These are phyloP conservation scores for Sporothrix dimorphospora DNA, from an alignment of 2,329 filamentous ascomycete genomes.

Conservation along the genomic window DNA sequence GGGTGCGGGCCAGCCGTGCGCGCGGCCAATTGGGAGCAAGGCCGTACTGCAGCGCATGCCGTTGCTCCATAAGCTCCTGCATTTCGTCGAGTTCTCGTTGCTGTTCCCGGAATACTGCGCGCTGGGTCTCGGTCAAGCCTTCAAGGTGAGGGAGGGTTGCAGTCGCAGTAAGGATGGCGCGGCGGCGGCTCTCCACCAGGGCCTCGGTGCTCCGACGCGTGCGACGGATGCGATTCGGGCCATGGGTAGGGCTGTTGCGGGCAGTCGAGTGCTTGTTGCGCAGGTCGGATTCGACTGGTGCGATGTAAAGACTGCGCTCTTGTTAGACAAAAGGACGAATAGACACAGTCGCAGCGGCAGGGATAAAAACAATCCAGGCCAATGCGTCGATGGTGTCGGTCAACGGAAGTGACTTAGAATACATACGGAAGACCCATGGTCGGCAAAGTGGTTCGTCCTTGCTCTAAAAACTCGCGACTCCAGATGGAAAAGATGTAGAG, in stretches of 20 bases:
- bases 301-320: slow-evolving; percentile 32
- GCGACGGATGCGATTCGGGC: slow-evolving; percentile 31
- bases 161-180: slow-evolving; percentile 30
- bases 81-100: not conserved
- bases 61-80: not conserved
- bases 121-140: not conserved
- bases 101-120: not conserved
- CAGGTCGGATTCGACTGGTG: slow-evolving; percentile 35
- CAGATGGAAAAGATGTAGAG: not conserved
- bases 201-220: slow-evolving; percentile 27
- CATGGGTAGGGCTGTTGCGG: slow-evolving; percentile 24
- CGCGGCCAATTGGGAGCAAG: not conserved
- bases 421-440: slow-evolving; percentile 35
- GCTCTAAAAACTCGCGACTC: not conserved
- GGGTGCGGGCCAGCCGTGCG: not conserved
- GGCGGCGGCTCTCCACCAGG: slow-evolving; percentile 33
- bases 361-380: not conserved
- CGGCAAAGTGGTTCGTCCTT: not conserved
- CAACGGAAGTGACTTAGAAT: not conserved
- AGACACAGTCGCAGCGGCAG: not conserved
- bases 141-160: not conserved
- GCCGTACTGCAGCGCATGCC: not conserved
- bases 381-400: not conserved
- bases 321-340: not conserved
- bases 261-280: slow-evolving; percentile 27